Conservation (phyloP, 2,329 filamentous ascomycete species). For the Graphilbum sp. region DNA sequence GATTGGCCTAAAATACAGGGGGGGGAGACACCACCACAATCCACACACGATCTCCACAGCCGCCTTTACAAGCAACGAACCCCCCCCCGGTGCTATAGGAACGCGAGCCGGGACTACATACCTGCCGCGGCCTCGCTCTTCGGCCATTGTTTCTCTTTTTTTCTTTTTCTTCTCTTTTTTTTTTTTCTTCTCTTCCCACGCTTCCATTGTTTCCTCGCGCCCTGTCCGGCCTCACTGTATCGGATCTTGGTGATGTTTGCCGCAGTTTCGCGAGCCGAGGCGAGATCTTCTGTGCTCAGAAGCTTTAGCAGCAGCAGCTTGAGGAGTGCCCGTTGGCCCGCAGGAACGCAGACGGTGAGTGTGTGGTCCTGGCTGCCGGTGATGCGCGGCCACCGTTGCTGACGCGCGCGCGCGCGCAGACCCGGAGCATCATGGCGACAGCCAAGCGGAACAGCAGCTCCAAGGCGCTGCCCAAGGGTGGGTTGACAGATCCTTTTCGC, state of each 20-base stretch:
- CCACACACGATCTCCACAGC: too few species aligned
- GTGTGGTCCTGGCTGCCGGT: too few species aligned
- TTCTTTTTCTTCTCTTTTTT: background rate
- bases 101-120: too few species aligned
- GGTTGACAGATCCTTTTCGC: constrained; percentile 25
- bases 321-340: constrained; percentile 1
- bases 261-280: constrained; percentile 18
- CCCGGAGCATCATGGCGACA: constrained; percentile 30
- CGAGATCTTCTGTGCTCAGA: constrained; percentile 18
- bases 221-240: background rate
- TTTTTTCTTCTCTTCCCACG: background rate
- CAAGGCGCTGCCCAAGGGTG: constrained; percentile 9
- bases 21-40: background rate
- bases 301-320: constrained; percentile 8
- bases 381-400: background rate
- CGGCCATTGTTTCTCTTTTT: too few species aligned
- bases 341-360: constrained; percentile 9
- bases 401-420: constrained; percentile 1
- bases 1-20: background rate
- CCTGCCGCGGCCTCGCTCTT: too few species aligned
- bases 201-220: background rate
- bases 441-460: constrained; percentile 41
- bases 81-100: too few species aligned
- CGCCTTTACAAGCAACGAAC: background rate
- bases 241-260: constrained; percentile 17